These are phyloP conservation scores for Russula compacta DNA, from an alignment of 768 basidiomycete genomes.

Conservation along the genomic window DNA sequence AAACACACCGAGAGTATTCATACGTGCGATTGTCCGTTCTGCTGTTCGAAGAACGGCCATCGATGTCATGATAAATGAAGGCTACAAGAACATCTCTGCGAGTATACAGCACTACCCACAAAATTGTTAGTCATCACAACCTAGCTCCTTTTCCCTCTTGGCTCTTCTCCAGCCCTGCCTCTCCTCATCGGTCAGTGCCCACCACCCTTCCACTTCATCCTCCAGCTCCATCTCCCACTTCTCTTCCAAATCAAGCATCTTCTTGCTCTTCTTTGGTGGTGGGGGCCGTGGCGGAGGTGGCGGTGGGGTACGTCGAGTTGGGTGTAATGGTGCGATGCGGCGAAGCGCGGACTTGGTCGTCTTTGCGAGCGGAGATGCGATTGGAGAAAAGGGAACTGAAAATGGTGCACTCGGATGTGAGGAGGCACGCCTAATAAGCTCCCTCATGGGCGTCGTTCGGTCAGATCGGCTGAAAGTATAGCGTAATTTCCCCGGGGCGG, in stretches of 20 bases:
- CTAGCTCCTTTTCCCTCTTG: constrained; percentile 57
- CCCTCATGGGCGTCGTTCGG: constrained; percentile 58
- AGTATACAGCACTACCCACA: background rate
- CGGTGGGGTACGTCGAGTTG: constrained; percentile 63
- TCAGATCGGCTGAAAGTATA: constrained; percentile 14
- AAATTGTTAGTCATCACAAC: constrained; percentile 26
- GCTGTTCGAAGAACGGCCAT: background rate
- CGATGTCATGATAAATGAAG: background rate
- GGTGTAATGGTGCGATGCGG: constrained; percentile 67
- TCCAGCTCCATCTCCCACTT: constrained; percentile 73
- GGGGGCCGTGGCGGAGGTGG: constrained; percentile 63
- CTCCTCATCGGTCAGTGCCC: constrained; percentile 28
- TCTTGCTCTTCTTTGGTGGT: constrained; percentile 71
- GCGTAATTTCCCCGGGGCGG: background rate
- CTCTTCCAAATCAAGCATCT: constrained; percentile 66
- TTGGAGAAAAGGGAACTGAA: constrained; percentile 26
- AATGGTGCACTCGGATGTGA: constrained; percentile 59
- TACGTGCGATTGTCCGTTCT: background rate
- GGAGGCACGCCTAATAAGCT: constrained; percentile 65
- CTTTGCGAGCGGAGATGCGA: constrained; percentile 60
- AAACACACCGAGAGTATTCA: background rate
- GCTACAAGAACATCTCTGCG: background rate
- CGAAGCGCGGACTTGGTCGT: constrained; percentile 53
- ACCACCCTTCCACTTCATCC: constrained; percentile 62
- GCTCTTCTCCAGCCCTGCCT: constrained; percentile 39